Evolutionary conservation across 2,329 filamentous ascomycete species (phyloP), one percentile per base, ranked within the genome.

Genomic region (Kalmusia sp.): DNA sequence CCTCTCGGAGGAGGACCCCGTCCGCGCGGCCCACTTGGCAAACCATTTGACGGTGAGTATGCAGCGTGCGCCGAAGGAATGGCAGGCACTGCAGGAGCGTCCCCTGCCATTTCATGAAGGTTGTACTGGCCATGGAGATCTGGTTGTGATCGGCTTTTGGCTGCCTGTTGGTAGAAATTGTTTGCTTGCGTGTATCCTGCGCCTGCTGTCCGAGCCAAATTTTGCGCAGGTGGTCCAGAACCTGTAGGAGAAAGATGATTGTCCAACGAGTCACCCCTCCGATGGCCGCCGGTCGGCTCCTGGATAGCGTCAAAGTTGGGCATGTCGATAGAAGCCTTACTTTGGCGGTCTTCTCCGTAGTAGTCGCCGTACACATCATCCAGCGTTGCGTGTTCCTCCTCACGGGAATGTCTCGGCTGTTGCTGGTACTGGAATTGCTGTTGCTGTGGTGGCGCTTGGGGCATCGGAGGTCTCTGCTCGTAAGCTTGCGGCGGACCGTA

Each of bases 41-140:
- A 43, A 8, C 68, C 65, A 50, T 57, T 61, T 4, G 57, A 43
- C 12, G 47, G 55, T 51, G 62, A 59, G 22, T 69, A 67, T 4
- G 62, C 49, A 75, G 81, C 66, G 80, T 75, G 34, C 76, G 61
- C 66, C 44, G 63, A 78, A 9, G 87, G 86, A 25, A 87, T 73
- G 2, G 80, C 77, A 14, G 72, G 71, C 33, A 75, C 58, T 1
- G 65, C 64, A 19, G 84, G 85, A 17, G 80, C 79, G 61, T 90
- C 87, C 22, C 78, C 82, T 2, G 84, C 86, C 82, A 93, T 88
- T 65, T 92, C 90, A 61, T 92, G 92, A 1, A 90, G 82, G 7
- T 49, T 55, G 37, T 73, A 69, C 38, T 71, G 71, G 1, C 60
- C 64, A 48, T 73, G 67, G 44, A 89, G 74, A 65, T 89, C 84